These are phyloP conservation scores for Aspergillus candidus DNA, from an alignment of 2,329 filamentous ascomycete species.

Conservation along the genomic window DNA sequence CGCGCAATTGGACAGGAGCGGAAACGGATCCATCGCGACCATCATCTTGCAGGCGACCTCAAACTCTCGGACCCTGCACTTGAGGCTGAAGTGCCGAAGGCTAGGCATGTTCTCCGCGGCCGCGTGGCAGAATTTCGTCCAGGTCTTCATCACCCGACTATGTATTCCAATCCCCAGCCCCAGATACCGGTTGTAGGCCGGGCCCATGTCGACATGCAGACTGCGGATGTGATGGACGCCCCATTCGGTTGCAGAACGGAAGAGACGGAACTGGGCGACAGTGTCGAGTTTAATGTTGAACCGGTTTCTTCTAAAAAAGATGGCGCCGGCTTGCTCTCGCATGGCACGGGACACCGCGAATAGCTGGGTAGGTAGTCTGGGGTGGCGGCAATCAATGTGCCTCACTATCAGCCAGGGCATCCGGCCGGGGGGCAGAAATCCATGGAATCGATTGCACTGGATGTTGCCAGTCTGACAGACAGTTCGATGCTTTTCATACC, in stretches of 20 bases:
- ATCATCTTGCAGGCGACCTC: slow-evolving; percentile 14
- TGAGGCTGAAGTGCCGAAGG: slow-evolving; percentile 18
- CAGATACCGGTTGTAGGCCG: slow-evolving; percentile 15
- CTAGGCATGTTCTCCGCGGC: slow-evolving; percentile 10
- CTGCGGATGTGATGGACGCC: slow-evolving; percentile 10
- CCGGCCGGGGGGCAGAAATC: no score
- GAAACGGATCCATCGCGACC: slow-evolving; percentile 16
- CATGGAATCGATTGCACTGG: neutral
- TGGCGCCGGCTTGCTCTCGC: slow-evolving; percentile 11
- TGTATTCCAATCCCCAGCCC: slow-evolving; percentile 11
- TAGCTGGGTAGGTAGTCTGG: slow-evolving; percentile 12
- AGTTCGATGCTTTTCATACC: neutral
- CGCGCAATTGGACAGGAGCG: slow-evolving; percentile 16
- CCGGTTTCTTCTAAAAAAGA: slow-evolving; percentile 14
- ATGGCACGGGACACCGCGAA: slow-evolving; percentile 11
- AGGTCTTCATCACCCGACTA: slow-evolving; percentile 11
- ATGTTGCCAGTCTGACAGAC: slow-evolving; percentile 7
- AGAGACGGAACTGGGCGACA: slow-evolving; percentile 11
- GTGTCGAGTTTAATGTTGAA: slow-evolving; percentile 13
- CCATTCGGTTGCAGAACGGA: slow-evolving; percentile 10
- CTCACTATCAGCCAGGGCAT: neutral
- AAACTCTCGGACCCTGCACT: slow-evolving; percentile 16
- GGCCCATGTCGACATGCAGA: slow-evolving; percentile 18
- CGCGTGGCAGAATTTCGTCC: slow-evolving; percentile 16
- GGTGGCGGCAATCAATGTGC: slow-evolving; percentile 11